Conservation (phyloP, 1,139 yeast genomes). For the Hyphopichia pseudoburtonii region DNA sequence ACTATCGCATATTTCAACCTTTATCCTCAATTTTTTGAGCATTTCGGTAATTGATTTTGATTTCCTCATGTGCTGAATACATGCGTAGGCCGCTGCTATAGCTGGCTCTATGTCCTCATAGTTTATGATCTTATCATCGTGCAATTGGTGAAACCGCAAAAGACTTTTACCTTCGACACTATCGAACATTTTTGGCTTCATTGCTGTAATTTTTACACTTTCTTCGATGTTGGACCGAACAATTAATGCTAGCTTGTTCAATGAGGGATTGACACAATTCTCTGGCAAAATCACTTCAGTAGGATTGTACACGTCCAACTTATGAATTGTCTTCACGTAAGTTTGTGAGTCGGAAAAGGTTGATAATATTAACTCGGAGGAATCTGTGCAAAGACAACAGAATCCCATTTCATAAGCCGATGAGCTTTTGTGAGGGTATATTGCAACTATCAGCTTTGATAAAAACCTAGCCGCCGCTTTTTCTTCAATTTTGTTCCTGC, state of each 20-base stretch:
- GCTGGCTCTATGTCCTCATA: conserved; percentile 23
- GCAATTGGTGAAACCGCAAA: background rate
- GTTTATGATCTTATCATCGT: background rate
- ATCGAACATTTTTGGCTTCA: conserved; percentile 22
- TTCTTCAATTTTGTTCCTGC: background rate
- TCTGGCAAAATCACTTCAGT: conserved; percentile 34
- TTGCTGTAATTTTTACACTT: conserved; percentile 19
- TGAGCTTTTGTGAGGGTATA: background rate
- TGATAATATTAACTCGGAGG: conserved; percentile 24
- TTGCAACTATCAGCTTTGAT: background rate
- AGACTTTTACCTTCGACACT: conserved; percentile 17
- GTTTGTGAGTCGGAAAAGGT: conserved; percentile 44
- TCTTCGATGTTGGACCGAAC: conserved; percentile 28
- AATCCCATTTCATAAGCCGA: background rate
- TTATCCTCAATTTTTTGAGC: conserved; percentile 30
- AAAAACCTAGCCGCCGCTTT: conserved; percentile 2
- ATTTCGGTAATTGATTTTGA: conserved; percentile 6
- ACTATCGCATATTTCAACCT: conserved; percentile 37
- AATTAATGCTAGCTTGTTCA: conserved; percentile 33
- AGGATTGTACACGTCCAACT: conserved; percentile 34
- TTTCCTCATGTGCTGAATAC: conserved; percentile 19
- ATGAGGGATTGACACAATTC: conserved; percentile 19
- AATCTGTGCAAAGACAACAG: background rate
- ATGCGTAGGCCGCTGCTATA: conserved; percentile 34
- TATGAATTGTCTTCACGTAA: conserved; percentile 43